Evolutionary conservation across 345 rosid species (phyloP).

Genomic region (Syzygium aqueum): DNA sequence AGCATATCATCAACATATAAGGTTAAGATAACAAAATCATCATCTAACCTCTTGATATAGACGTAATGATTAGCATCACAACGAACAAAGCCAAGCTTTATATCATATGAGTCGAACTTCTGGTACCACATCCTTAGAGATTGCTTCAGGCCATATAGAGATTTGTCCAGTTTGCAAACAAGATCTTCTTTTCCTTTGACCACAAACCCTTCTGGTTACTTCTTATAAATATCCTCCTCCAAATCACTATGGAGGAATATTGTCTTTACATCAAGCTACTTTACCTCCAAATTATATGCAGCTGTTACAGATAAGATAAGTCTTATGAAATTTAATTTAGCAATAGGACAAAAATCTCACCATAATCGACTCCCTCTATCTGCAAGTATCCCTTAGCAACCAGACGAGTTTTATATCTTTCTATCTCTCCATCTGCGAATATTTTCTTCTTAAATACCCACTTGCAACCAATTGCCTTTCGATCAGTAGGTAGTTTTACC

Average conservation of each 20-base stretch:
- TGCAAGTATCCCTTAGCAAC: neutral
- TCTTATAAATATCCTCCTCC: neutral
- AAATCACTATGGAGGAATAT: neutral
- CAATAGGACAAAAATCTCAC: neutral
- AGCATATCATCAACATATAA: neutral
- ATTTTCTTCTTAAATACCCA: neutral
- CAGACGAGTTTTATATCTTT: neutral
- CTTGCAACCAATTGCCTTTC: neutral
- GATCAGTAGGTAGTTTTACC: neutral
- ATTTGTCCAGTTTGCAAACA: neutral
- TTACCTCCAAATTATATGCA: neutral
- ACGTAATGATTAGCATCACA: neutral
- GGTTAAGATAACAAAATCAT: neutral
- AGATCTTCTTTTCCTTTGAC: neutral
- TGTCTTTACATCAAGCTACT: neutral
- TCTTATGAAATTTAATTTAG: neutral
- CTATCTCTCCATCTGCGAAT: neutral
- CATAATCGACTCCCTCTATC: neutral
- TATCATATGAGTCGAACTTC: neutral
- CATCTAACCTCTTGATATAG: neutral
- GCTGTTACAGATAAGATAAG: neutral
- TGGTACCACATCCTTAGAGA: neutral
- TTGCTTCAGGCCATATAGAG: neutral
- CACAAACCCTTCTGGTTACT: neutral
- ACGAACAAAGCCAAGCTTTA: neutral